Evolutionary conservation across 2,329 filamentous ascomycete species (phyloP).

Genomic region (Fusarium haematococcum): DNA sequence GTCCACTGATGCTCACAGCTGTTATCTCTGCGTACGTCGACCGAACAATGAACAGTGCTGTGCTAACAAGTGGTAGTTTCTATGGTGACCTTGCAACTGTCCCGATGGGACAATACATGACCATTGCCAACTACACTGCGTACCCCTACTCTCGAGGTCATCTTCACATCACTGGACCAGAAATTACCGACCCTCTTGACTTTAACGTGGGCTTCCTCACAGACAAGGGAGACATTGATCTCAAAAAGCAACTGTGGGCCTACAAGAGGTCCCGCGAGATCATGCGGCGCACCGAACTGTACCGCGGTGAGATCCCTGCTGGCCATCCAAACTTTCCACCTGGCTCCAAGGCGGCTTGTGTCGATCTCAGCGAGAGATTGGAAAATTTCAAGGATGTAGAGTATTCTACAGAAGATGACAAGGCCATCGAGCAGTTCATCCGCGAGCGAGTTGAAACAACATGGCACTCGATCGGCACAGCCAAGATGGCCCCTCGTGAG

Average conservation of each 20-base stretch:
- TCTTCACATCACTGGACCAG: constrained; percentile 67
- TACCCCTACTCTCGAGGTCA: constrained; percentile 66
- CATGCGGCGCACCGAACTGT: constrained; percentile 66
- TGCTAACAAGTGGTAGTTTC: constrained; percentile 45
- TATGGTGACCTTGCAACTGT: constrained; percentile 56
- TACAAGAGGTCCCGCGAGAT: constrained; percentile 76
- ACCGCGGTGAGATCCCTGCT: constrained; percentile 58
- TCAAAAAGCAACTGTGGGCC: constrained; percentile 71
- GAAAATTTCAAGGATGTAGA: constrained; percentile 54
- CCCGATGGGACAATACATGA: constrained; percentile 61
- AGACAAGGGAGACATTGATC: constrained; percentile 67
- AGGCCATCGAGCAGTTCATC: constrained; percentile 59
- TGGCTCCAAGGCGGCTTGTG: constrained; percentile 53
- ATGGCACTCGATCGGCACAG: constrained; percentile 61
- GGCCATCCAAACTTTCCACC: constrained; percentile 59
- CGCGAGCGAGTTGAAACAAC: constrained; percentile 56
- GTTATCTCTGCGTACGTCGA: constrained; percentile 42
- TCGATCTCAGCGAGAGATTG: constrained; percentile 59
- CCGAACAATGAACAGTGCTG: fast-evolving
- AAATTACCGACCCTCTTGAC: constrained; percentile 58
- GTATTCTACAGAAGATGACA: constrained; percentile 64
- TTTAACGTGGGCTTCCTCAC: constrained; percentile 70
- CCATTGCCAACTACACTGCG: constrained; percentile 60
- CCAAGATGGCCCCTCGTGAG: constrained; percentile 57
- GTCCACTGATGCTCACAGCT: constrained; percentile 61